phyloP scores from a whole-genome alignment of 768 basidiomycete species.

The Lactifluus pinguis region DNA sequence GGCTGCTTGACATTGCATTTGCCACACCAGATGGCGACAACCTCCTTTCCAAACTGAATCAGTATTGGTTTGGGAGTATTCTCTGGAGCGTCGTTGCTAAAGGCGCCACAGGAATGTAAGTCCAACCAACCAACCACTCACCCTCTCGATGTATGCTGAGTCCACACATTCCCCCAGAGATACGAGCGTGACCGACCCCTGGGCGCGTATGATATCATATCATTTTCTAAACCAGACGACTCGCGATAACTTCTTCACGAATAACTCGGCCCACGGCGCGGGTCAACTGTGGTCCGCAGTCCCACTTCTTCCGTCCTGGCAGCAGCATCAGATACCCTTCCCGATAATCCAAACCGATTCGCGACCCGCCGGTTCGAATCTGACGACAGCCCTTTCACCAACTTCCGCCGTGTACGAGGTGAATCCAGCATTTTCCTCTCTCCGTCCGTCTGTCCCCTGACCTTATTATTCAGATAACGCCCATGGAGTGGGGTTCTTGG shows the following conservation, averaged over 20 bases:
- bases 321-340: conserved; percentile 45
- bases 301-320: conserved; percentile 41
- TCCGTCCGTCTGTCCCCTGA: neutral
- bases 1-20: conserved; percentile 50
- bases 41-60: conserved; percentile 38
- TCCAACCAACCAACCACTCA: conserved; percentile 3
- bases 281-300: conserved; percentile 61
- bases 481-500: conserved; percentile 65
- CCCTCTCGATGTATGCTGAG: neutral
- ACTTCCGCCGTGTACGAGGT: conserved; percentile 53
- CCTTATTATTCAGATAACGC: conserved; percentile 36
- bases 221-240: conserved; percentile 67
- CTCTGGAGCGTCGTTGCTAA: conserved; percentile 49
- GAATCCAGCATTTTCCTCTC: conserved; percentile 9
- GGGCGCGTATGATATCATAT: conserved; percentile 56
- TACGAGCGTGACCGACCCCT: conserved; percentile 57
- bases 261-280: conserved; percentile 55
- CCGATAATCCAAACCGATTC: conserved; percentile 59
- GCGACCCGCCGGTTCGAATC: conserved; percentile 36
- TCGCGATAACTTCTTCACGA: conserved; percentile 48
- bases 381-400: conserved; percentile 32
- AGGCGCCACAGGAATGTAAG: conserved; percentile 45
- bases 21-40: conserved; percentile 42
- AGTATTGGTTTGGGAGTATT: conserved; percentile 45
- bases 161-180: conserved; percentile 32